phyloP scores from a whole-genome alignment of 768 basidiomycete genomes.

The Tricholoma saponaceum region DNA sequence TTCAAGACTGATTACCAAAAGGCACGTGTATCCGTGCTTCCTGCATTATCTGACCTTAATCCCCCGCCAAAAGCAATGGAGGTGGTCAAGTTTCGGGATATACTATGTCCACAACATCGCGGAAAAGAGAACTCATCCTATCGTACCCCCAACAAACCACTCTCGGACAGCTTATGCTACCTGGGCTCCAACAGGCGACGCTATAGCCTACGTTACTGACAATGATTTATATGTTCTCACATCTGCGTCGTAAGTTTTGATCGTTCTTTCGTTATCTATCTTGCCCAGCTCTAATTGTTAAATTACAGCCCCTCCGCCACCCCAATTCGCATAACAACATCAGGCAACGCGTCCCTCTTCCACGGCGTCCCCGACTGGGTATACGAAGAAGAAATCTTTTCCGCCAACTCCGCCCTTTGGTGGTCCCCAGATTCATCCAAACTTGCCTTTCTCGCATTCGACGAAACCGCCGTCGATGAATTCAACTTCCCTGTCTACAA shows the following conservation, averaged over 20 bases:
- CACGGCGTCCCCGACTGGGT: constrained; percentile 98
- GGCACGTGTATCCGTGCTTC: constrained; percentile 31
- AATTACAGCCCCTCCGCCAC: constrained; percentile 28
- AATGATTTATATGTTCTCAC: constrained; percentile 90
- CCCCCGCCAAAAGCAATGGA: constrained; percentile 71
- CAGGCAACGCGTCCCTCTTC: constrained; percentile 82
- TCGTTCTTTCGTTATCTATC: neutral
- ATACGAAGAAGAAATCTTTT: constrained; percentile 90
- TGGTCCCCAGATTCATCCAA: constrained; percentile 80
- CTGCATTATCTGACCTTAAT: too few species aligned
- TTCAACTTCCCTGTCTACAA: constrained; percentile 92
- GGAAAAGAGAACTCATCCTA: constrained; percentile 62
- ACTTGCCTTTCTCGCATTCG: constrained; percentile 81
- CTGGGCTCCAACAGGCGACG: constrained; percentile 84
- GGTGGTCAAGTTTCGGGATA: constrained; percentile 85
- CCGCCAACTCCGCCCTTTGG: constrained; percentile 74
- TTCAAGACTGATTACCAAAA: constrained; percentile 73
- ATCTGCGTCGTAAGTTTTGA: constrained; percentile 51
- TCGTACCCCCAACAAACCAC: constrained; percentile 65
- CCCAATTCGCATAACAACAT: constrained; percentile 73
- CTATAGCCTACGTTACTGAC: constrained; percentile 79
- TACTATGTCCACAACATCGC: constrained; percentile 88
- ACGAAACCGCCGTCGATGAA: constrained; percentile 85
- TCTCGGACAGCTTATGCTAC: constrained; percentile 74
- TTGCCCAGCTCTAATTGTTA: neutral